Percentiles rank a stretch among this genome's conserved stretches.
Conservation (phyloP, 768 basidiomycete species). For the Pilatotrama ljubarskyi region DNA sequence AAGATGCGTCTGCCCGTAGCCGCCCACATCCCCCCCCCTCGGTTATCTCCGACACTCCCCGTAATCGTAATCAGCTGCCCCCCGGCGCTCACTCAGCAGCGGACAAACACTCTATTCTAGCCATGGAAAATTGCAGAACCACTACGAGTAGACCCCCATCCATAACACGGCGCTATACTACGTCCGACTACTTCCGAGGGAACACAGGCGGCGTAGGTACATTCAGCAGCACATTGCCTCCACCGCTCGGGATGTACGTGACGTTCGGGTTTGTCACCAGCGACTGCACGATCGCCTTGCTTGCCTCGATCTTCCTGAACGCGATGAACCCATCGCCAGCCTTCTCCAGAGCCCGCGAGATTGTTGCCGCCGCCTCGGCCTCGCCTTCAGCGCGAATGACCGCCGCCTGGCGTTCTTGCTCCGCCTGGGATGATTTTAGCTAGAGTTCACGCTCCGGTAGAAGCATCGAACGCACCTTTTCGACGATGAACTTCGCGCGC, state of each 20-base stretch:
- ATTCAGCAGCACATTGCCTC: conserved; percentile 80
- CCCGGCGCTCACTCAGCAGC: background rate
- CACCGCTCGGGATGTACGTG: conserved; percentile 83
- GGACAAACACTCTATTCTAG: background rate
- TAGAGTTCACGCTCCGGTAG: background rate
- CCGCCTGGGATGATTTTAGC: conserved; percentile 58
- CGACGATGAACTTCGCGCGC: conserved; percentile 98
- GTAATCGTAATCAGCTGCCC: conserved; percentile 26
- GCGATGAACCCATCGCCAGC: conserved; percentile 96
- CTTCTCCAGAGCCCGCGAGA: conserved; percentile 86
- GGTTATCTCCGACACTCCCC: conserved; percentile 28
- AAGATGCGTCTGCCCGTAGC: conserved; percentile 10
- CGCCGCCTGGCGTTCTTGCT: conserved; percentile 98
- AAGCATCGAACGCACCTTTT: conserved; percentile 66
- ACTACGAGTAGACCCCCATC: background rate
- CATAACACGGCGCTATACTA: background rate
- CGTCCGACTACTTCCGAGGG: conserved; percentile 20
- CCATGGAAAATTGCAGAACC: conserved; percentile 5
- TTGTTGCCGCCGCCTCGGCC: conserved; percentile 94
- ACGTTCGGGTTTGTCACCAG: conserved; percentile 80
- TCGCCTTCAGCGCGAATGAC: conserved; percentile 99
- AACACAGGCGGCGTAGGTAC: conserved; percentile 61
- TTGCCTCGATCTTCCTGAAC: conserved; percentile 95
- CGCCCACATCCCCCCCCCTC: conserved; percentile 18
- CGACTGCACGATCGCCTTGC: conserved; percentile 93